Evolutionary conservation across 768 basidiomycete species (phyloP).

Genomic region (Baorangia bicolor): DNA sequence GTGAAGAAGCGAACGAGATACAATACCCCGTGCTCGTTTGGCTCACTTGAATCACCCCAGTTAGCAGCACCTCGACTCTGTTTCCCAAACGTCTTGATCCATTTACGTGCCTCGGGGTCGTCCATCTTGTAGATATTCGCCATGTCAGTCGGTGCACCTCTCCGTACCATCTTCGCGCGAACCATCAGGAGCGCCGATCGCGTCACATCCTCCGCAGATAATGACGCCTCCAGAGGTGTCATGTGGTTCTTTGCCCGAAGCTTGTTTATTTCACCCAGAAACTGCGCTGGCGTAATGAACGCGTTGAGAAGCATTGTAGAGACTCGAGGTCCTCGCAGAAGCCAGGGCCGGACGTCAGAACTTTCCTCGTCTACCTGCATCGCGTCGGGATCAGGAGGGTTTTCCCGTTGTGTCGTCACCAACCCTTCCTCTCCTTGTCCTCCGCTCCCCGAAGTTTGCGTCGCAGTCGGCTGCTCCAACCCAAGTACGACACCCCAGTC

Average conservation of each 20-base stretch:
- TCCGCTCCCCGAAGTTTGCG: neutral
- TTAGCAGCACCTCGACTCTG: slow-evolving; percentile 6
- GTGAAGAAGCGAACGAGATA: neutral
- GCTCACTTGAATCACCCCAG: slow-evolving; percentile 18
- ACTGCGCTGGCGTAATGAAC: slow-evolving; percentile 41
- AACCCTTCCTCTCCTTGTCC: slow-evolving; percentile 36
- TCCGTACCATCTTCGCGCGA: slow-evolving; percentile 53
- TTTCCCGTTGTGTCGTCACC: slow-evolving; percentile 60
- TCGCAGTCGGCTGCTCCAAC: slow-evolving; percentile 27
- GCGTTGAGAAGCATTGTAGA: slow-evolving; percentile 44
- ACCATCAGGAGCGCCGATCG: slow-evolving; percentile 68
- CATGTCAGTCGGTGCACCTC: slow-evolving; percentile 75
- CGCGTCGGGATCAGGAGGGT: slow-evolving; percentile 8
- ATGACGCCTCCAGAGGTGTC: slow-evolving; percentile 32
- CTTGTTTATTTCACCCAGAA: slow-evolving; percentile 57
- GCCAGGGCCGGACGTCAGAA: slow-evolving; percentile 51
- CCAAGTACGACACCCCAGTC: slow-evolving; percentile 79
- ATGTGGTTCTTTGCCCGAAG: slow-evolving; percentile 57
- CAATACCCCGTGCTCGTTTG: slow-evolving; percentile 32
- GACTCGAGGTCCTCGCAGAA: slow-evolving; percentile 60
- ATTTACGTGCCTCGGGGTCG: slow-evolving; percentile 50
- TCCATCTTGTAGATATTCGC: slow-evolving; percentile 68
- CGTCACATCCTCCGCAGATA: slow-evolving; percentile 47
- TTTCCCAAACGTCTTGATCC: slow-evolving; percentile 39
- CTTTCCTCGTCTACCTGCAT: slow-evolving; percentile 8